Evolutionary conservation across 2,329 filamentous ascomycete genomes (phyloP), one percentile per base, ranked within the genome.

Genomic region (Ophiocordyceps unilateralis): DNA sequence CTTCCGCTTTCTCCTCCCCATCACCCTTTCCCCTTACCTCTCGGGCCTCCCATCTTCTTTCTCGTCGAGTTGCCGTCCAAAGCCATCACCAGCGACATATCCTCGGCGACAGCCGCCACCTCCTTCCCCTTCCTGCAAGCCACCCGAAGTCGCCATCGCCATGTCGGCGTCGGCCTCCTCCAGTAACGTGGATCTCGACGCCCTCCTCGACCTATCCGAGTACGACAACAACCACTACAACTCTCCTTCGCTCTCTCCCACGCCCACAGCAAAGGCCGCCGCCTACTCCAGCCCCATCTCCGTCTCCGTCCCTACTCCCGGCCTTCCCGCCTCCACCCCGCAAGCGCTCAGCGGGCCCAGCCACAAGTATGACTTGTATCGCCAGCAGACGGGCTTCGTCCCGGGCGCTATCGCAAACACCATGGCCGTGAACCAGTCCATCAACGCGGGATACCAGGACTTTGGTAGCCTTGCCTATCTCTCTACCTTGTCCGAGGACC

Each of bases 281-380:
- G 61, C 68, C 26, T 75, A 76, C 51, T 59, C 66, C 39, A 69
- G 66, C 50, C 66, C 73, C 8, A 57, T 70, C 8, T 63, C 72
- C 5, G 64, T 68, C 48, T 69, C 72, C 42, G 63, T 72, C 38
- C 65, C 69, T 44, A 69, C 75, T 5, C 70, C 74, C n/a, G 63
- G 68, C 30, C 60, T 79, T 45, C 60, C 74, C 17, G 61, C 72
- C 8, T 60, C 72, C 6, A 64, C 68, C 43, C 73, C 80, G 47
- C 71, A 74, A 26, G 76, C 71, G 19, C 75, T 88, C 55, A 78
- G 77, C 40, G 84, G 78, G 30, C 89, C 91, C 9, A 94, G 86
- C 61, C 88, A 95, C 66, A 85, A 93, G 63, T 96, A 96, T 69
- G 84, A 87, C 55, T 78, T 85, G 57, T 93, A 95, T 68, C 84